Evolutionary conservation across 1,139 yeast species (phyloP), one percentile per base, ranked within the genome.

Genomic region (Debaryomyces subglobosus): DNA sequence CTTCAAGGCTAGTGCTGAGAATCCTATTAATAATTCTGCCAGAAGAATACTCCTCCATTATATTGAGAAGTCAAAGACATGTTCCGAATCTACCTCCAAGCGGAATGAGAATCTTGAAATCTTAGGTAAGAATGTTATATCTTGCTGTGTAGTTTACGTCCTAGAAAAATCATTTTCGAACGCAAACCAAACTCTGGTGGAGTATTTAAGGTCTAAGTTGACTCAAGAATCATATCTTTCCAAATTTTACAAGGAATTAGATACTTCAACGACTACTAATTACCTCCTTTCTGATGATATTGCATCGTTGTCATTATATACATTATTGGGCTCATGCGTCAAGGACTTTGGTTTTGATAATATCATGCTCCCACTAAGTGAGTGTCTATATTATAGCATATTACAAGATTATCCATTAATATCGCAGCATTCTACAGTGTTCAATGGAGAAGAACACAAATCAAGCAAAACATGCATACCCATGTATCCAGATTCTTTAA

Each of bases 261-360:
- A 82, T 49, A 72, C 77, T 3, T 60, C 63, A 24, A 65, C 76
- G 1, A 61, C 72, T 2, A 75, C 60, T 30, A 56, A 58, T 15
- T 51, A 60, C 12, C 59, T 66, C 16, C 57, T 76, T 20, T 69
- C 65, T 46, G 82, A 82, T 47, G 78, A 77, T 39, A 67, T 77
- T 4, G 82, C 83, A 0, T 69, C 78, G 1, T 72, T 75, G 34
- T 70, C 84, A 33, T 69, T 89, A 42, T 78, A 78, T 55, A 78
- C 85, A 25, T 63, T 86, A 21, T 60, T 89, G 24, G 96, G 96
- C 2, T 83, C 85, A 13, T 80, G 91, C 53, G 78, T 86, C 34
- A 85, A 84, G 57, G 96, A 88, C 64, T 89, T 85, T 68, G 96
- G 96, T 1, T 87, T 89, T 61, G 91, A 89, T 59, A 65, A 77